phyloP scores from a whole-genome alignment of 2,329 filamentous ascomycete species.

The Fusarium palustre region DNA sequence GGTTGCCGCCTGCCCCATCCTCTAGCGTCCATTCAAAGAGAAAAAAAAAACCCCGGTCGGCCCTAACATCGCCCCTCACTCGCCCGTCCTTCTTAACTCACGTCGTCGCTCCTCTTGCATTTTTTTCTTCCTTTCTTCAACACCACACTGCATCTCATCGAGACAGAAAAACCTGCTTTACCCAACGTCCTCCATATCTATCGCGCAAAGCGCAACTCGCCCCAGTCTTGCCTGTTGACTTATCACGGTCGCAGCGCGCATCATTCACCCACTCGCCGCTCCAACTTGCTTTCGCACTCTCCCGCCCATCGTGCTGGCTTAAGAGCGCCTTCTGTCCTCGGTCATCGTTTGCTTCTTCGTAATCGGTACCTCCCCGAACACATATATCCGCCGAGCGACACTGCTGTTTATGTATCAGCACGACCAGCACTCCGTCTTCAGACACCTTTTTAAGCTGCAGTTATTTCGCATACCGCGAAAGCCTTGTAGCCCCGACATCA shows the following conservation, averaged over 20 bases:
- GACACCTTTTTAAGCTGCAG: slow-evolving; percentile 96
- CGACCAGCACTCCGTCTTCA: slow-evolving; percentile 89
- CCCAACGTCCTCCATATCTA: slow-evolving; percentile 25
- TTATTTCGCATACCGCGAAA: slow-evolving; percentile 96
- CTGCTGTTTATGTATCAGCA: slow-evolving; percentile 98
- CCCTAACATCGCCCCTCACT: slow-evolving; percentile 47
- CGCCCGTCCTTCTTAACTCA: slow-evolving; percentile 38
- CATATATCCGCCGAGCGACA: slow-evolving; percentile 51
- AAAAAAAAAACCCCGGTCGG: slow-evolving; percentile 42
- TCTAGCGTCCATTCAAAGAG: slow-evolving; percentile 33
- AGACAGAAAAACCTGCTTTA: slow-evolving; percentile 42
- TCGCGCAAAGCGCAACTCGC: slow-evolving; percentile 40
- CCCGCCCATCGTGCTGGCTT: slow-evolving; percentile 27
- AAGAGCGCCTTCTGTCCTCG: slow-evolving; percentile 24
- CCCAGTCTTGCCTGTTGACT: slow-evolving; percentile 45
- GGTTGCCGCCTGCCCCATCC: slow-evolving; percentile 44
- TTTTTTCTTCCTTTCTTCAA: slow-evolving; percentile 39
- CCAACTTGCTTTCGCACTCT: slow-evolving; percentile 17
- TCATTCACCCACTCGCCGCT: slow-evolving; percentile 25
- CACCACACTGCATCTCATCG: slow-evolving; percentile 43
- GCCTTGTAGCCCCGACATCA: slow-evolving; percentile 89
- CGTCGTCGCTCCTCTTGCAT: slow-evolving; percentile 37
- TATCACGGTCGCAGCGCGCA: slow-evolving; percentile 45
- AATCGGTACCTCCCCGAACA: slow-evolving; percentile 45
- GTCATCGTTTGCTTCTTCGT: slow-evolving; percentile 30